Evolutionary conservation across 257 asterid genomes (phyloP), one percentile per base, ranked within the genome.

Genomic region (Nyctanthes arbortristis): DNA sequence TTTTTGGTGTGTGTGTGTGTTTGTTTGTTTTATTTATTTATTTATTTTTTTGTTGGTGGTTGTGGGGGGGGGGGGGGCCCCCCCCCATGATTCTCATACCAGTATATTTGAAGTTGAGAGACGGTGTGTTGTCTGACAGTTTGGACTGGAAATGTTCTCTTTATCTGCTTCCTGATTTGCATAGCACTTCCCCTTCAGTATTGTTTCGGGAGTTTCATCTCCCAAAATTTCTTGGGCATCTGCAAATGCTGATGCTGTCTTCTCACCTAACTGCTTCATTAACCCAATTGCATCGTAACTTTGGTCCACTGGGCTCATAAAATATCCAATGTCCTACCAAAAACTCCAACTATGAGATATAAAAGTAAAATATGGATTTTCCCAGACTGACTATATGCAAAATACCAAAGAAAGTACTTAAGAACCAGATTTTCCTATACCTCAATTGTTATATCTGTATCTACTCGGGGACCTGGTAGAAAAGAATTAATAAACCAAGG

Each of bases 251-350:
- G 86, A 82, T 12, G 99, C 96, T 25, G 90, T 89, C 72, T 94
- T 96, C 82, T 94, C 99, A 33, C 88, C 89, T 79, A 94, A 77
- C 45, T 89, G 97, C 82, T 91, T 89, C 92, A 91, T 93, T 78
- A 93, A 80, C 69, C 96, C 99, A 67, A 94, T 78, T 59, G 97
- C 96, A 77, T 91, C 97, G 35, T 85, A 91, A 67, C 96, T 84
- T 70, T 84, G 73, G n/a, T 87, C 91, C 33, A 84, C 91, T 5
- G 99, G 96, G 88, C 92, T 90, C 84, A 87, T 52, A 61, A 80
- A 82, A 81, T 81, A 83, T 56, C 87, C 96, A 62, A 87, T 79
- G 80, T 94, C 99, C 99, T 91, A 74, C 84, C 84, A 75, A 75
- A 77, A 71, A n/a, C 27, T 64, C 73, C 18, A 59, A 58, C 24